These are phyloP conservation scores for Trifolium pratense DNA, from an alignment of 306 rosid species.

Conservation along the genomic window DNA sequence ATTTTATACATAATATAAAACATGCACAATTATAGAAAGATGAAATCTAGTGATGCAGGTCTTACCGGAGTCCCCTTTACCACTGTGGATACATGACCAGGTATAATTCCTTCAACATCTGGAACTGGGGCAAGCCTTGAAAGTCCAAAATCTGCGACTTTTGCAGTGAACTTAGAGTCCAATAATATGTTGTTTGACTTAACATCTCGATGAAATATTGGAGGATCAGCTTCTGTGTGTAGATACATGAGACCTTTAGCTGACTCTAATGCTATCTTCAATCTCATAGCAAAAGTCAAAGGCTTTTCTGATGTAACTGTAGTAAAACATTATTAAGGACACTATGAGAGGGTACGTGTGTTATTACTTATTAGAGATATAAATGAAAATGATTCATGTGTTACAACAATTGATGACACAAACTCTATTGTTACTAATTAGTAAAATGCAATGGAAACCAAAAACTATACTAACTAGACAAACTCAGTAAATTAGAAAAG, in stretches of 20 bases:
- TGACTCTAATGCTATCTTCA: constrained; percentile 77
- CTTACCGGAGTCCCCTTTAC: constrained; percentile 97
- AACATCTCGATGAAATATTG: constrained; percentile 93
- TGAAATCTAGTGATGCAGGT: constrained; percentile 1
- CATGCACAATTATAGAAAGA: neutral
- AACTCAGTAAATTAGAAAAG: constrained; percentile 21
- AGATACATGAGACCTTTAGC: constrained; percentile 91
- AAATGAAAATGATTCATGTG: no score
- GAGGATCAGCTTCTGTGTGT: constrained; percentile 97
- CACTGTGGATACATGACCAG: constrained; percentile 81
- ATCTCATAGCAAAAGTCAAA: constrained; percentile 66
- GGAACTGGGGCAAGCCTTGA: constrained; percentile 94
- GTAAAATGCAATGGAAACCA: neutral
- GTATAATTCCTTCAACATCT: constrained; percentile 67
- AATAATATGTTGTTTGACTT: constrained; percentile 91
- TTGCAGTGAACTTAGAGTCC: constrained; percentile 69
- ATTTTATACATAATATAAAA: neutral
- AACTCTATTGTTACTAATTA: constrained; percentile 5
- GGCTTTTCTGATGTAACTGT: constrained; percentile 66
- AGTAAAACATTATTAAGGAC: constrained; percentile 34
- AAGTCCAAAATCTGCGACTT: constrained; percentile 99
- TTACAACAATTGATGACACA: neutral
- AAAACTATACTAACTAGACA: neutral
- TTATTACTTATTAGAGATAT: no score
- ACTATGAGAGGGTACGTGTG: constrained; percentile 3